phyloP scores from a whole-genome alignment of 2,329 filamentous ascomycete genomes.

The Sporothrix inflata region DNA sequence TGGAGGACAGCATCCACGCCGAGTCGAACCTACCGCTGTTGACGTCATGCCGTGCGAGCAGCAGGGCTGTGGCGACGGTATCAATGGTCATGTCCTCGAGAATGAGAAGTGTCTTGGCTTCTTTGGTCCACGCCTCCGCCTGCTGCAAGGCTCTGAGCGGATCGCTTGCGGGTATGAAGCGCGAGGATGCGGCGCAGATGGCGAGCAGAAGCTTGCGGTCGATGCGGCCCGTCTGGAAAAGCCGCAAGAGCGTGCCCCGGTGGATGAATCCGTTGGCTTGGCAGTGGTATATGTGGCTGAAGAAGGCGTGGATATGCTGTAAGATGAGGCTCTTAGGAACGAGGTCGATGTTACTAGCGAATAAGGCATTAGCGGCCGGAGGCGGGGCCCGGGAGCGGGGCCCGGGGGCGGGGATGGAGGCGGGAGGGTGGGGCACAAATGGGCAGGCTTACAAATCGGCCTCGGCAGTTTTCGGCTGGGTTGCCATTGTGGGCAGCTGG shows the following conservation, averaged over 20 bases:
- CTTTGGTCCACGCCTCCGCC: neutral
- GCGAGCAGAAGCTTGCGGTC: neutral
- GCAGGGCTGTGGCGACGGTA: slow-evolving; percentile 3
- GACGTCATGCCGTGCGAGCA: slow-evolving; percentile 8
- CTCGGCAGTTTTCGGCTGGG: too few relatives aligned
- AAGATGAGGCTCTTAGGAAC: neutral
- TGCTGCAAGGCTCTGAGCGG: neutral
- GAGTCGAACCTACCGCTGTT: slow-evolving; percentile 7
- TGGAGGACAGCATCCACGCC: slow-evolving; percentile 12
- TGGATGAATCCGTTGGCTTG: neutral
- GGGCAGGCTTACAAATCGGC: too few relatives aligned
- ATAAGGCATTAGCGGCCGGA: too few relatives aligned
- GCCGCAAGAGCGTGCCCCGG: neutral
- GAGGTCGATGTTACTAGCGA: neutral
- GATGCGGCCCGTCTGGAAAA: neutral
- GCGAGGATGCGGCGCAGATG: neutral
- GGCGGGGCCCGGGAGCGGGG: too few relatives aligned
- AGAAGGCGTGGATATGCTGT: neutral
- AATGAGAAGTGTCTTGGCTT: slow-evolving; percentile 15
- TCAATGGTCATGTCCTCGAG: slow-evolving; percentile 16
- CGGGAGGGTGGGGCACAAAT: too few relatives aligned
- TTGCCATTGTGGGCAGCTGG: too few relatives aligned
- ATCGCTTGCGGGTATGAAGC: neutral
- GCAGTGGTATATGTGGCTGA: neutral
- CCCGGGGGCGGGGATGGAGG: too few relatives aligned